Evolutionary conservation across 176 grass and related monocot species (phyloP).

Genomic region (Phoenix roebelenii): DNA sequence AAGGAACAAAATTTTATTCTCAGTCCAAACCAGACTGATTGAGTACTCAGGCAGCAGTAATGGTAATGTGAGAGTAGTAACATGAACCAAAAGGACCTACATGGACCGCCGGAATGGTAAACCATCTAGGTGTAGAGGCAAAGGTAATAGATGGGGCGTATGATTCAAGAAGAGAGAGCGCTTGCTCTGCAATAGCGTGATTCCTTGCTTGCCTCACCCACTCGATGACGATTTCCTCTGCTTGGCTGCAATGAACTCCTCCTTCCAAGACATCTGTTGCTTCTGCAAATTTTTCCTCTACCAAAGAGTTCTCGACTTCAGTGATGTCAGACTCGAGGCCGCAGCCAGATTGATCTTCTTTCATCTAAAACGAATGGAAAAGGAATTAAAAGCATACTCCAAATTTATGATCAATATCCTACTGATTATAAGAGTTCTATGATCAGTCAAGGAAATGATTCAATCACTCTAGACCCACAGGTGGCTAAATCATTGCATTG

Average conservation of each 20-base stretch:
- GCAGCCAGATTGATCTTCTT: conserved; percentile 53
- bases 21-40: too few species aligned
- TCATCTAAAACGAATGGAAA: conserved; percentile 50
- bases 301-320: conserved; percentile 51
- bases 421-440: too few species aligned
- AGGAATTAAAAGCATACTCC: not conserved
- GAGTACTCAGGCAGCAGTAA: too few species aligned
- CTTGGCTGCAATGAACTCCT: conserved; percentile 67
- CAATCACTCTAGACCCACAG: too few species aligned
- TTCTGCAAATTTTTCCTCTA: conserved; percentile 59
- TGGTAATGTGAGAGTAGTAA: too few species aligned
- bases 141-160: conserved; percentile 59
- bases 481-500: too few species aligned
- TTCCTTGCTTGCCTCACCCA: conserved; percentile 70
- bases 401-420: too few species aligned
- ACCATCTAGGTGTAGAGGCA: not conserved
- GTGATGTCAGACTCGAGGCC: conserved; percentile 65
- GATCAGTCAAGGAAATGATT: too few species aligned
- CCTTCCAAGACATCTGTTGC: conserved; percentile 56
- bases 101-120: too few species aligned
- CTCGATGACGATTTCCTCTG: conserved; percentile 42
- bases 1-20: too few species aligned
- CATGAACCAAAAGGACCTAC: too few species aligned
- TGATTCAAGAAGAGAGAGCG: conserved; percentile 72
- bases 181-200: conserved; percentile 75